phyloP scores from a whole-genome alignment of 2,329 filamentous ascomycete genomes.

The Ophiobolus disseminans region DNA sequence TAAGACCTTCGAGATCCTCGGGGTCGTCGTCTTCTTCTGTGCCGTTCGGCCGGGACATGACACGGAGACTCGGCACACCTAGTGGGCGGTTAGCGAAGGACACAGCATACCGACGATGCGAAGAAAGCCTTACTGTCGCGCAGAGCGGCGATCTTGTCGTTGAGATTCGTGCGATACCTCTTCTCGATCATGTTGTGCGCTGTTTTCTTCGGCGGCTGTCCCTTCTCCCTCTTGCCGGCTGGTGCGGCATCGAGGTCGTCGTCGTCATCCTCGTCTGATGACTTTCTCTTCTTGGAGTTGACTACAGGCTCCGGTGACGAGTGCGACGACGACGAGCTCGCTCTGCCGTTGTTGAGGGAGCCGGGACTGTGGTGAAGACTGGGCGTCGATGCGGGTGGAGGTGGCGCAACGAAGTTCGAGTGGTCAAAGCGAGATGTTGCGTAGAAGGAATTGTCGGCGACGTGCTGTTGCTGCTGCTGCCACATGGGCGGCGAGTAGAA shows the following conservation, averaged over 20 bases:
- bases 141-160: conserved; percentile 94
- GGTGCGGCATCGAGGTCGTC: conserved; percentile 65
- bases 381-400: conserved; percentile 41
- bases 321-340: conserved; percentile 57
- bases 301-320: conserved; percentile 67
- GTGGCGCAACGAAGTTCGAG: conserved; percentile 26
- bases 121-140: conserved; percentile 68
- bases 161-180: conserved; percentile 92
- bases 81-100: background rate
- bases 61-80: conserved; percentile 80
- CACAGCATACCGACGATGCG: background rate
- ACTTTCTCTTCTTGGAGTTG: conserved; percentile 48
- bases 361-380: conserved; percentile 48
- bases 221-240: conserved; percentile 61
- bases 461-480: conserved; percentile 38
- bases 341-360: conserved; percentile 41
- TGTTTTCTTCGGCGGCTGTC: conserved; percentile 77
- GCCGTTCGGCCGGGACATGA: conserved; percentile 68
- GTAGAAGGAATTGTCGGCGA: conserved; percentile 33
- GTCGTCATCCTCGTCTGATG: conserved; percentile 62
- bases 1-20: conserved; percentile 72
- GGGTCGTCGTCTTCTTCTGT: conserved; percentile 82
- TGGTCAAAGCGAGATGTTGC: conserved; percentile 38
- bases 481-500: conserved; percentile 43
- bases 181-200: conserved; percentile 99